Base-by-base conservation (phyloP, 2,329 filamentous ascomycete genomes). In the Neonectria faginata region DNA sequence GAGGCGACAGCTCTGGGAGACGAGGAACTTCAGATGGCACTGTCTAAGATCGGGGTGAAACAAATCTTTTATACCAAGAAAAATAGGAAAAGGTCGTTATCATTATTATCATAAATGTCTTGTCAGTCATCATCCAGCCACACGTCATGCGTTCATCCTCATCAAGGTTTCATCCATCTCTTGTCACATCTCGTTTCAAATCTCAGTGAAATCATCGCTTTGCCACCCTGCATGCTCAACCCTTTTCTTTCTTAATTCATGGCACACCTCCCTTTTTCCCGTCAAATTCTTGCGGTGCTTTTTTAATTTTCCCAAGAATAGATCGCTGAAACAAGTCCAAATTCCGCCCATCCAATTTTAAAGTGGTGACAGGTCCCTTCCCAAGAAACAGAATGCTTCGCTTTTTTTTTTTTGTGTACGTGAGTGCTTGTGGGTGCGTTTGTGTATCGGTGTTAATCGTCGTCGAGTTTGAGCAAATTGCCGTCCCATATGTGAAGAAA, bases 21-120 rank as follows among this genome's bases (percentile, higher is more conserved):
- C 33, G 6, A 16, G 14, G 14, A 39, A 39, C 16, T 6, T 41
- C 50, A 41, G 47, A 53, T 41, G 29, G 41, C 57, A 39, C 36
- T 39, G 14, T 16, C 48, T 42, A 39, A 31, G 22, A 2, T 39
- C 2, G 14, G 25, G 16, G 25, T 33, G 14, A 58, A 18, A 18
- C 9, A 39, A 48, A 25, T 51, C n/a, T n/a, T 8, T 31, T 57
- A 31, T 60, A 62, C 48, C 44, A 62, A 51, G 45, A 47, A 48
- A 65, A 27, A 57, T 60, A 70, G 45, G 27, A 67, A 64, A 64
- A 58, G 53, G 51, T 72, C 68, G 55, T 73, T 61, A 73, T 73
- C 71, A 70, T 73, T 73, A 70, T 72, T 31, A 62, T 73, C 71
- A 69, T 73, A 60, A 71, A 62, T 67, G 53, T 66, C 70, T 71